Base-by-base conservation (phyloP, 139 green algal genomes). In the Edaphochlamys debaryana region DNA sequence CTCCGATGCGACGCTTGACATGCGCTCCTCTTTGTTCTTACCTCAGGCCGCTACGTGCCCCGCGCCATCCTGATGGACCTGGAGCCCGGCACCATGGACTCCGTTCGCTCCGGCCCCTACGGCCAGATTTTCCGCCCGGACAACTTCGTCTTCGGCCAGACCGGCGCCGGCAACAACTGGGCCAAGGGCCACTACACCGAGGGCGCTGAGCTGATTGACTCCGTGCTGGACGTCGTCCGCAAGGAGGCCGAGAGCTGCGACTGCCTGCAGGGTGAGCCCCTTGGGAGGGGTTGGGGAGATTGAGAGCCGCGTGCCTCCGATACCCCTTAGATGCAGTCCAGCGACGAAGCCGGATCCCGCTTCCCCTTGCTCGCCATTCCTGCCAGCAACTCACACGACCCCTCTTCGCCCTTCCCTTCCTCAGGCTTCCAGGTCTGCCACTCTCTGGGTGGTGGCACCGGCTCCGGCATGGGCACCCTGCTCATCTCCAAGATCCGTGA, bases 131-230 rank as follows among this genome's bases (percentile, higher is more conserved):
- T 98, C 87, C 87, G 94, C 70, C 95, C 94, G 22, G 94, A 98
- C 88, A 97, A 98, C 93, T 96, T 98, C 79, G 92, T 97, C 13
- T 96, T 96, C 80, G 94, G 94, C 41, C 94, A 98, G 90, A 98
- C 92, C 63, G 97, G 97, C 34, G 97, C 97, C n/a, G 97, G 97
- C 56, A 99, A 99, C 93, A 99, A 99, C 95, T 99, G 97, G 97
- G 97, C 97, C 79, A 99, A 99, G 91, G 97, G 97, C 34, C 97
- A 99, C 93, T 99, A 99, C 95, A 99, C 97, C 29, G 97, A 99
- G 94, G 97, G 97, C 63, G 96, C 97, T 75, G 96, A 99, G 92
- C 89, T 99, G 32, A 99, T 99, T 56, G 97, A 99, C 92, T 97
- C 92, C 54, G 97, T 99, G 19, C 92, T 99, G 68, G 97, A 99